Conservation (phyloP, 345 rosid species). For the Geranium rotundifolium region DNA sequence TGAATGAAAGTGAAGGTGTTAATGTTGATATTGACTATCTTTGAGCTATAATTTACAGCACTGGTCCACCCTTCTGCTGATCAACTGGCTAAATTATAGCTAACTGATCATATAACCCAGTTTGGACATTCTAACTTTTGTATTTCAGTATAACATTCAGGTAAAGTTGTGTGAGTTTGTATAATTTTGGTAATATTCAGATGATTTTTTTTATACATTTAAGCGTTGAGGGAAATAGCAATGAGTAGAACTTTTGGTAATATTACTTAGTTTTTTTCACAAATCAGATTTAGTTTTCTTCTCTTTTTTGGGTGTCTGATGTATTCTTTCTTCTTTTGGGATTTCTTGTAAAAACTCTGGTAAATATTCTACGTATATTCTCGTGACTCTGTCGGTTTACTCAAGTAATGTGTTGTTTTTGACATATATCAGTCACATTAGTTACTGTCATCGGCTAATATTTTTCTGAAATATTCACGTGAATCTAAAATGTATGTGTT, state of each 20-base stretch:
- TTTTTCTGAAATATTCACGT: not conserved
- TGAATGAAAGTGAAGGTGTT: conserved; percentile 7
- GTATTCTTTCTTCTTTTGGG: too few species aligned
- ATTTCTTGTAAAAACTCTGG: too few species aligned
- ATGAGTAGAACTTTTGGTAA: too few species aligned
- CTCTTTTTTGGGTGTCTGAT: too few species aligned
- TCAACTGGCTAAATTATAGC: not conserved
- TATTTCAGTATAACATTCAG: not conserved
- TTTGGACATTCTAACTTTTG: not conserved
- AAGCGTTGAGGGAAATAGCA: not conserved
- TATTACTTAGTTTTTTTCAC: too few species aligned
- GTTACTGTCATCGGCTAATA: not conserved
- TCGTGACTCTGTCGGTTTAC: not conserved
- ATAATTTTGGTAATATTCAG: not conserved
- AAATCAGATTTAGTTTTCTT: too few species aligned
- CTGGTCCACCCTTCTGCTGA: not conserved
- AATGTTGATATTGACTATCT: not conserved
- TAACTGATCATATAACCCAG: not conserved
- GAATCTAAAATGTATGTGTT: not conserved
- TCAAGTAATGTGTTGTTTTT: not conserved
- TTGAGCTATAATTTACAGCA: not conserved
- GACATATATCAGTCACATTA: not conserved
- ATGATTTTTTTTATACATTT: not conserved
- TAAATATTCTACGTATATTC: too few species aligned
- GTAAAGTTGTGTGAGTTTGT: not conserved